Evolutionary conservation across 1,284 basidiomycete genomes (phyloP).

Genomic region (Cystobasidium slooffiae): DNA sequence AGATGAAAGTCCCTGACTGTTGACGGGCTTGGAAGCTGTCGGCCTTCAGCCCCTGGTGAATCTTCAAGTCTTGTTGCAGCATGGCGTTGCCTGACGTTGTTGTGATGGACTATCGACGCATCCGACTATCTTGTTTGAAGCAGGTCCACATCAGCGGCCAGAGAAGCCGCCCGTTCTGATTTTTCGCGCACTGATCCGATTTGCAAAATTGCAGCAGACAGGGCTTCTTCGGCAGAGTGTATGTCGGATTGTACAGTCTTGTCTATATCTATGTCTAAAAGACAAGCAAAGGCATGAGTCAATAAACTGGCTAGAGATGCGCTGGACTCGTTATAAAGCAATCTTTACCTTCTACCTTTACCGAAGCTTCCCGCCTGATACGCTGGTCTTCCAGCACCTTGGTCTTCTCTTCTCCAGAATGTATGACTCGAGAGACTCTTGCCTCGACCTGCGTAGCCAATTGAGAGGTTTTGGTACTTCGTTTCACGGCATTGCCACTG

Average conservation of each 20-base stretch:
- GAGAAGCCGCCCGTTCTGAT: not conserved
- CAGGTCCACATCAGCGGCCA: constrained; percentile 4
- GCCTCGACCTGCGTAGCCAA: constrained; percentile 25
- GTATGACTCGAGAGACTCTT: constrained; percentile 8
- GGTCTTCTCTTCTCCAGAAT: not conserved
- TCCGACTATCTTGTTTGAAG: not conserved
- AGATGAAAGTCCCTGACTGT: no score
- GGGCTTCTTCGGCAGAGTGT: not conserved
- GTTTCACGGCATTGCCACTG: constrained; percentile 18
- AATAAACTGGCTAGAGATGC: not conserved
- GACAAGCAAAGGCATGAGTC: not conserved
- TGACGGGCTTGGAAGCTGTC: no score
- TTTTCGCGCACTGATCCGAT: not conserved
- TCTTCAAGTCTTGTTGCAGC: no score
- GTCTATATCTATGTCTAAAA: not conserved
- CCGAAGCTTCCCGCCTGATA: not conserved
- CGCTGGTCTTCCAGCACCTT: constrained; percentile 2
- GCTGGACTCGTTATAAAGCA: not conserved
- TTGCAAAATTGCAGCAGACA: not conserved
- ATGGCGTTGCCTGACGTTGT: no score
- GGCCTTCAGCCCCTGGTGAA: no score
- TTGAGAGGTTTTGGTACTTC: constrained; percentile 16
- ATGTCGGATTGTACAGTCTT: not conserved
- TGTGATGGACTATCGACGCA: not conserved
- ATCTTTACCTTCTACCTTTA: not conserved